A percentile compares a stretch with the other conserved stretches of the same genome.
These are phyloP conservation scores for Trametes elegans DNA, from an alignment of 768 basidiomycete species.

Conservation along the genomic window DNA sequence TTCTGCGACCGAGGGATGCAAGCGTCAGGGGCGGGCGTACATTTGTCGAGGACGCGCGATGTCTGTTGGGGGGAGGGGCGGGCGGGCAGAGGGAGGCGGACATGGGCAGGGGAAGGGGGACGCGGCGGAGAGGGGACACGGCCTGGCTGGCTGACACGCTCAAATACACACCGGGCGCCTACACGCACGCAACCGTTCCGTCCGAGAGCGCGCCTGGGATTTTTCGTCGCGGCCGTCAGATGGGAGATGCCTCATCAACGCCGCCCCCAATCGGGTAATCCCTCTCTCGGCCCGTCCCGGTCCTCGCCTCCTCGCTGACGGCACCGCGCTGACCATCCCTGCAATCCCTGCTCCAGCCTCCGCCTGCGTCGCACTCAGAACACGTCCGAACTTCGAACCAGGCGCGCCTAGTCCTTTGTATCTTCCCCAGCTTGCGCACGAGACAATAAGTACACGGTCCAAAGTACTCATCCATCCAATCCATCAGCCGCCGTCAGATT, in stretches of 20 bases:
- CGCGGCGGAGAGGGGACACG: background rate
- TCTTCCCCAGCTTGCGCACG: background rate
- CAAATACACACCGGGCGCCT: conserved; percentile 14
- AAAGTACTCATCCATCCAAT: background rate
- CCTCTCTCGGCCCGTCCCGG: conserved; percentile 11
- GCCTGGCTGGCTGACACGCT: conserved; percentile 7
- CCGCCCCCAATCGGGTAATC: conserved; percentile 1
- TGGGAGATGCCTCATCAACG: conserved; percentile 13
- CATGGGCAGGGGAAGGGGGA: conserved; percentile 17
- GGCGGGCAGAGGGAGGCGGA: conserved; percentile 25
- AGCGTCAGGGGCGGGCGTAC: conserved; percentile 52
- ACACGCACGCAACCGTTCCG: background rate
- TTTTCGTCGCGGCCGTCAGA: too few species aligned
- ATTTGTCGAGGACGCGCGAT: conserved; percentile 59
- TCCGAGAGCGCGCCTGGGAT: background rate
- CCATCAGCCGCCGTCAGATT: conserved; percentile 1
- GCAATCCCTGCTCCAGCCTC: background rate
- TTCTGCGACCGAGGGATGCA: conserved; percentile 45
- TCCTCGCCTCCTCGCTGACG: conserved; percentile 8
- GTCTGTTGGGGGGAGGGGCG: conserved; percentile 45
- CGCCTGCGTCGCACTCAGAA: background rate
- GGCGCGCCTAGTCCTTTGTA: background rate
- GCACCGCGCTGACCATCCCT: background rate
- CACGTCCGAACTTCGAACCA: background rate
- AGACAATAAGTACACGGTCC: background rate